Conservation (phyloP, 495 filamentous ascomycete species). For the Hypoxylon crocopeplum region DNA sequence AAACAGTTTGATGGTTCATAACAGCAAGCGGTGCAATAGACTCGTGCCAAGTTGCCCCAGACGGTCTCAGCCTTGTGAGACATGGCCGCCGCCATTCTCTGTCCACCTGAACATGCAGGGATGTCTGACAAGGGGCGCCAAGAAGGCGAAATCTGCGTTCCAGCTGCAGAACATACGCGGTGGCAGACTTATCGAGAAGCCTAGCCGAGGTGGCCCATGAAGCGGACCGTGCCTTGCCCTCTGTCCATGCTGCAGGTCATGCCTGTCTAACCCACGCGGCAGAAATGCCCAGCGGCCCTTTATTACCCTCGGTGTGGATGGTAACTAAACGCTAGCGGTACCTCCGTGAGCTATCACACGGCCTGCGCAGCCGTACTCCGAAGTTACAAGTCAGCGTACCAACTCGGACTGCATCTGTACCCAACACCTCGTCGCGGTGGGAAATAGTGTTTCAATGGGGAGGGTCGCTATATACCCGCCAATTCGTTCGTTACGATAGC, state of each 20-base stretch:
- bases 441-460: constrained; percentile 24
- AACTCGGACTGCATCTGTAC: constrained; percentile 35
- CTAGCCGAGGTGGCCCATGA: constrained; percentile 29
- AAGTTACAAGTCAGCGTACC: constrained; percentile 38
- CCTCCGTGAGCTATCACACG: constrained; percentile 37
- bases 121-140: constrained; percentile 30
- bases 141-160: constrained; percentile 27
- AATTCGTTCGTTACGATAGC: constrained; percentile 27
- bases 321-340: constrained; percentile 4
- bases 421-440: constrained; percentile 24
- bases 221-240: constrained; percentile 30
- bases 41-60: constrained; percentile 24
- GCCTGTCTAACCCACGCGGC: constrained; percentile 30
- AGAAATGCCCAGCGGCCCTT: constrained; percentile 22
- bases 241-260: constrained; percentile 33
- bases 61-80: constrained; percentile 40
- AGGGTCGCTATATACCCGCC: constrained; percentile 35
- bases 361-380: constrained; percentile 31
- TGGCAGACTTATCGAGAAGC: constrained; percentile 26
- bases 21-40: constrained; percentile 12
- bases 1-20: constrained; percentile 16
- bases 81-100: constrained; percentile 22
- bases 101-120: constrained; percentile 33
- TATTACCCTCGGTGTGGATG: constrained; percentile 27
- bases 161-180: constrained; percentile 35